Base-by-base conservation (phyloP, 768 basidiomycete genomes). In the Rickenella mellea region DNA sequence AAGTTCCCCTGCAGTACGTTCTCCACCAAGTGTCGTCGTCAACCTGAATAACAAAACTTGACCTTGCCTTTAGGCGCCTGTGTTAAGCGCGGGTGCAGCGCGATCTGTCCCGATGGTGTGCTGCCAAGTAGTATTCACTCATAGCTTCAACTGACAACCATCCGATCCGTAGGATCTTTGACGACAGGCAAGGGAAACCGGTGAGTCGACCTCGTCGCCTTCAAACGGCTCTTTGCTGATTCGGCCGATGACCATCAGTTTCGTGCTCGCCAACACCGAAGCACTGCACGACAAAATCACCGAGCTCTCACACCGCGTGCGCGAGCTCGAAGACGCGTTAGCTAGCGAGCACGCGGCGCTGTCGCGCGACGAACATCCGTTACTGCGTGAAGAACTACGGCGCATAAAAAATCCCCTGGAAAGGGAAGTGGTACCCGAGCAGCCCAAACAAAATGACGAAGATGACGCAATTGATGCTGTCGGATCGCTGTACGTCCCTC, bases 151-250 rank as follows among this genome's bases (percentile, higher is more conserved):
- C 32, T 36, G 12, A 19, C 20, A 9, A 10, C 26, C 31, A 41
- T 43, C 38, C 43, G 26, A 40, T 25, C 39, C 35, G 30, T 46
- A 81, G 80, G 79, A 12, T 80, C 78, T 24, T 66, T 83, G 28
- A 82, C 80, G 9, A 82, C 81, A 11, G 81, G 81, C 46, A 82
- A 80, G 56, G 80, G 80, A 10, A 84, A 83, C 55, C 65, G 80
- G 80, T 79, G 51, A 39, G 54, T 46, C 17, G 24, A 26, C 12
- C 26, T 19, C 21, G 24, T 29, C 33, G 12, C 43, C 40, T 42
- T 30, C 44, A 29, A 38, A 45, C 46, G 41, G 35, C 37, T 30
- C 40, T 43, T 10, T 12, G 47, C 20, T 45, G 17, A 44, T 27
- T 41, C 15, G 10, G 15, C 36, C 40, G 39, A 29, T 28, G 27